Base-by-base conservation (phyloP, 495 filamentous ascomycete species). In the Aspergillus homomorphus region DNA sequence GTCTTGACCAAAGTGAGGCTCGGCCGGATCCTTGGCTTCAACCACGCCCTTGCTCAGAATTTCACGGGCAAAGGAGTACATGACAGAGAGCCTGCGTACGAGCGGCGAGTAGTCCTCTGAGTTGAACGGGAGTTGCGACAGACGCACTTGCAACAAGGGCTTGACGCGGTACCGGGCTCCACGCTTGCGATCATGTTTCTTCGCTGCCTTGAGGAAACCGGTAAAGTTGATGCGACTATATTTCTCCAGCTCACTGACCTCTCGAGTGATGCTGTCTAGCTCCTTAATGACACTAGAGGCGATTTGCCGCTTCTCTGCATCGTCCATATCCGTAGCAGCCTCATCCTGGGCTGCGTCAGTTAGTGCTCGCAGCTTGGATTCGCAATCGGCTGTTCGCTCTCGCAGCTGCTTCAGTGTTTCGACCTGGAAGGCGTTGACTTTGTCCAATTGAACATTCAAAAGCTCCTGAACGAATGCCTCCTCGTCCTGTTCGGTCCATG, bases 171-270 rank as follows among this genome's bases (percentile, higher is more conserved):
- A 97, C 10, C 75, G 81, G 67, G 72, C 84, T 51, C 88, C 92
- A 49, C 91, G 85, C 71, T 90, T 93, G 49, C 94, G 87, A 68
- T 98, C 94, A 74, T 98, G 94, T 71, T 98, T 98, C 83, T 98
- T 98, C 22, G 89, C 91, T 23, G 96, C 95, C 77, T 98, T 98
- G 62, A 97, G 81, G 69, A 98, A 96, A 28, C 92, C 95, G 10
- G 95, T 96, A 72, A 96, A 98, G 72, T 98, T 98, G 73, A 96
- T 87, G 22, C 88, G 90, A 68, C 90, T 94, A 73, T 92, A 98
- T 69, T 92, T 96, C 70, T 96, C 90, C 57, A 98, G 77, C 73
- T 96, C 89, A 69, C 88, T 95, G 63, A 92, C 88, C 72, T 98
- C 92, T 67, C 89, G 87, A 18, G 89, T 91, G 69, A 98, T 94